These are phyloP conservation scores for Curvularia sp. DNA, from an alignment of 2,329 filamentous ascomycete species.

Conservation along the genomic window DNA sequence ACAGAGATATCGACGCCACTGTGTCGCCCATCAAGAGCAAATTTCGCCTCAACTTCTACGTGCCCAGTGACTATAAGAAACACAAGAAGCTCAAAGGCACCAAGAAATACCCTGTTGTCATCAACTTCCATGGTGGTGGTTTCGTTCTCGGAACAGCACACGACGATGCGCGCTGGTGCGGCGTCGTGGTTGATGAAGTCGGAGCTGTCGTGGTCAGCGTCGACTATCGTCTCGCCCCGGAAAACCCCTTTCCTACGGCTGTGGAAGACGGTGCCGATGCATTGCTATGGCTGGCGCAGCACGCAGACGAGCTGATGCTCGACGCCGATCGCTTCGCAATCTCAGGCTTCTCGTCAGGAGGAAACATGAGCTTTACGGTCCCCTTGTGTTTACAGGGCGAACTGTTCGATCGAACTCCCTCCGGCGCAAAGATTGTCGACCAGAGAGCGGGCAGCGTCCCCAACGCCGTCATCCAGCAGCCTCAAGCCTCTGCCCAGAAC, in stretches of 20 bases:
- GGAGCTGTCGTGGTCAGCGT: constrained; percentile 67
- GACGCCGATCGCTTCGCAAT: constrained; percentile 65
- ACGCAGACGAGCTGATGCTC: constrained; percentile 63
- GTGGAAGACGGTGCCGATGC: constrained; percentile 70
- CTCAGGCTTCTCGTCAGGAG: constrained; percentile 68
- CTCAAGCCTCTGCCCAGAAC: constrained; percentile 18
- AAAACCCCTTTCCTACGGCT: constrained; percentile 67
- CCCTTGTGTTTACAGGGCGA: constrained; percentile 64
- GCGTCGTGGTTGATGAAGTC: constrained; percentile 61
- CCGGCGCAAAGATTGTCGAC: constrained; percentile 39
- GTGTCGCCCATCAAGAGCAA: constrained; percentile 54
- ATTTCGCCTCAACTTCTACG: constrained; percentile 67
- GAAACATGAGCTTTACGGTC: constrained; percentile 68
- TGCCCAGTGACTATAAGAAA: constrained; percentile 59
- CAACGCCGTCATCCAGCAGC: constrained; percentile 28
- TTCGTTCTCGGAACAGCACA: constrained; percentile 66
- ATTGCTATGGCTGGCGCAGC: constrained; percentile 63
- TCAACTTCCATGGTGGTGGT: constrained; percentile 71
- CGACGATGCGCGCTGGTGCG: constrained; percentile 68
- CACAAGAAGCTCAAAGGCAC: constrained; percentile 52
- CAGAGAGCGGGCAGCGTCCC: constrained; percentile 39
- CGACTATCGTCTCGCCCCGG: constrained; percentile 67
- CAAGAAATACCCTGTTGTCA: constrained; percentile 62
- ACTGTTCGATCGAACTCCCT: constrained; percentile 43
- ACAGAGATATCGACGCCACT: constrained; percentile 61